phyloP scores from a whole-genome alignment of 371 early-diverging fungal genomes.

The Parasitella parasitica region DNA sequence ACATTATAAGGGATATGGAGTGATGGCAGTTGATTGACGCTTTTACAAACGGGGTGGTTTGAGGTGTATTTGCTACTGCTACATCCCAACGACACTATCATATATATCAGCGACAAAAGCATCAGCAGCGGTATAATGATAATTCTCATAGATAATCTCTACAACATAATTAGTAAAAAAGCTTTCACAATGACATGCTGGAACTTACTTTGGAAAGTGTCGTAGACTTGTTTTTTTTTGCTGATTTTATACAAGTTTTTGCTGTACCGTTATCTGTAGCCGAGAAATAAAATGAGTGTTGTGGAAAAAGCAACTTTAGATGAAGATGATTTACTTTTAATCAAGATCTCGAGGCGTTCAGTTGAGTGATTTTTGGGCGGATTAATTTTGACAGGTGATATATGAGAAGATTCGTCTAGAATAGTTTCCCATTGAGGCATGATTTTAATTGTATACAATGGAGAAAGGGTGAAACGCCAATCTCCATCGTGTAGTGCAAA shows the following conservation, averaged over 20 bases:
- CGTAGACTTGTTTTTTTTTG: background rate
- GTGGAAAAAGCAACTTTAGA: background rate
- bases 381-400: background rate
- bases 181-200: background rate
- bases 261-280: background rate
- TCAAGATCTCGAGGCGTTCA: background rate
- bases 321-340: background rate
- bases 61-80: background rate
- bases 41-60: background rate
- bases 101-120: background rate
- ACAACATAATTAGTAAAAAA: background rate
- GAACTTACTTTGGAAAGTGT: background rate
- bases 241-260: background rate
- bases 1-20: background rate
- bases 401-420: slow-evolving; percentile 5
- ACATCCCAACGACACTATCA: background rate
- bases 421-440: slow-evolving; percentile 12
- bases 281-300: background rate
- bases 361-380: background rate
- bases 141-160: background rate
- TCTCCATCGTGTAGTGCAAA: no score
- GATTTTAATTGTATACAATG: background rate
- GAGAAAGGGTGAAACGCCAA: background rate
- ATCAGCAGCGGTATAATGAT: background rate
- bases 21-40: background rate